These are phyloP conservation scores for Botrytis tulipae DNA, from an alignment of 2,329 filamentous ascomycete species.

Conservation along the genomic window DNA sequence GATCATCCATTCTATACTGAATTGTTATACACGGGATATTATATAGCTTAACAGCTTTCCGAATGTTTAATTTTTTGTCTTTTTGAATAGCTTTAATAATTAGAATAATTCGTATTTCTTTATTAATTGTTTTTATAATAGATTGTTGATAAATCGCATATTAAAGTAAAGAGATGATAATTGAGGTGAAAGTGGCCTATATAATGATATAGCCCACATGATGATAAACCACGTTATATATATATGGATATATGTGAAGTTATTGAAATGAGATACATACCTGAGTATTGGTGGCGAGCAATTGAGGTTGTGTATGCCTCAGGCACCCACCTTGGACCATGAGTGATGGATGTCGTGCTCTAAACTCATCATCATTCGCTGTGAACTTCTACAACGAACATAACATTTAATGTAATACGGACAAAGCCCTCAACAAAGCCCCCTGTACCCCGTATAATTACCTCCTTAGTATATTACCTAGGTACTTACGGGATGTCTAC, in stretches of 20 bases:
- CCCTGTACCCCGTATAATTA: slow-evolving; percentile 12
- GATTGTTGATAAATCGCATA: no score
- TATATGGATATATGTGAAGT: not conserved
- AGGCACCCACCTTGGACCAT: not conserved
- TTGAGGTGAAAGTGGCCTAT: no score
- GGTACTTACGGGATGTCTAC: slow-evolving; percentile 10
- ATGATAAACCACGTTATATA: no score
- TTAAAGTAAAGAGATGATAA: no score
- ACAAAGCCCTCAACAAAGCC: not conserved
- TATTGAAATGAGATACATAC: not conserved
- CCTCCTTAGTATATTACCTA: not conserved
- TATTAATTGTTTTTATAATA: no score
- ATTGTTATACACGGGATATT: no score
- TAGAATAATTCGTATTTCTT: no score
- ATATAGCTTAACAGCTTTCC: no score
- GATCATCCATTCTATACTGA: no score
- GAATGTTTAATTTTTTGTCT: no score
- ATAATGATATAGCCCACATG: no score
- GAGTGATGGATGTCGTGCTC: slow-evolving; percentile 14
- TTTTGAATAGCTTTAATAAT: no score
- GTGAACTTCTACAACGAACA: not conserved
- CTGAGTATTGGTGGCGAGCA: not conserved
- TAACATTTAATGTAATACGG: slow-evolving; percentile 1
- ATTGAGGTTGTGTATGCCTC: not conserved
- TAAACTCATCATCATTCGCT: slow-evolving; percentile 7